phyloP scores from a whole-genome alignment of 169 alveolate genomes.

The Theileria parva region DNA sequence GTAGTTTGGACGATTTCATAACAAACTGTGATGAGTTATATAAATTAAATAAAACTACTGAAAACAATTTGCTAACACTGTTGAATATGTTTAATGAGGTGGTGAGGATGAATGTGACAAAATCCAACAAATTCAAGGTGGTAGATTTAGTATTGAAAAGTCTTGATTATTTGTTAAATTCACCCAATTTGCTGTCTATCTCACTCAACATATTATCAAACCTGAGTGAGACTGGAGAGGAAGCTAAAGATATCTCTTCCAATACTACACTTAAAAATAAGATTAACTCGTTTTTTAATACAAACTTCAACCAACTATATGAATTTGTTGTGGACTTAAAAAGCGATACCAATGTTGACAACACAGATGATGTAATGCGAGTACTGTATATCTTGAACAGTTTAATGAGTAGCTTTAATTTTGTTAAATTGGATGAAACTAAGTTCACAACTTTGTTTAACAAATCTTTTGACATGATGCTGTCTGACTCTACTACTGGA shows the following conservation, averaged over 20 bases:
- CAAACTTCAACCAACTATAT: not conserved
- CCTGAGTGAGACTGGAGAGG: not conserved
- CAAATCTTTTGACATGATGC: not conserved
- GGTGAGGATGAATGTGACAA: not conserved
- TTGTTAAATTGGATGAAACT: not conserved
- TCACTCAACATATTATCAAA: conserved; percentile 1
- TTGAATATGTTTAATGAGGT: not conserved
- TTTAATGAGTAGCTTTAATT: conserved; percentile 2
- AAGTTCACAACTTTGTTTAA: not conserved
- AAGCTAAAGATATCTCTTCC: not conserved
- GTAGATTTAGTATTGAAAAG: not conserved
- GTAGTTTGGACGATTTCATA: conserved; percentile 2
- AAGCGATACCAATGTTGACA: not conserved
- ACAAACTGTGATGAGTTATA: not conserved
- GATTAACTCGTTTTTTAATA: not conserved
- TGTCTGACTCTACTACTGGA: not conserved
- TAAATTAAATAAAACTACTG: not conserved
- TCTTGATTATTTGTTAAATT: not conserved
- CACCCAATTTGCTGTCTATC: not conserved
- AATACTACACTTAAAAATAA: not conserved
- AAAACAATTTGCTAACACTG: not conserved
- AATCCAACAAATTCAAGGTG: not conserved
- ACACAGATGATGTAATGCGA: not conserved
- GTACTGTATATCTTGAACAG: not conserved
- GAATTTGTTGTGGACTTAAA: not conserved